Base-by-base conservation (phyloP, 1,284 basidiomycete species). In the Leccinum cinnamomeum region DNA sequence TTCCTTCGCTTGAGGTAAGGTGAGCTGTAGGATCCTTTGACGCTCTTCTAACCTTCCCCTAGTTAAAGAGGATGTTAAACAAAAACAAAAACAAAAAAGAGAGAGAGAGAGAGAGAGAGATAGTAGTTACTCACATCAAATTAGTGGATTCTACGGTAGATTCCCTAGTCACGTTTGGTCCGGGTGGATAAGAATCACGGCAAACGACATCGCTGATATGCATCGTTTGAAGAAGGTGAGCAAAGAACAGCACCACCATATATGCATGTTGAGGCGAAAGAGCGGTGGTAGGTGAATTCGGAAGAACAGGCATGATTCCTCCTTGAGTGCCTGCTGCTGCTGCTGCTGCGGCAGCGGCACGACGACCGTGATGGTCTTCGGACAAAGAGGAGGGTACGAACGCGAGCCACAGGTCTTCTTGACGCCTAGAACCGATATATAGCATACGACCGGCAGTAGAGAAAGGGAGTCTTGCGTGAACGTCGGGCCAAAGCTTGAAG, bases 371-470 rank as follows among this genome's bases (percentile, higher is more conserved):
- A 12, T 23, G 48, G 48, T 51, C 48, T 2, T 30, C 30, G 28
- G 5, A 37, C 16, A 53, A 56, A 5, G 25, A 64, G 20, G 3
- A 53, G 0, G 65, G 65, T 1, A 58, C 11, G 3, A 66, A 60
- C 1, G 65, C 59, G 0, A 66, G 3, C 65, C 65, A 66, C 2
- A 66, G 7, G 0, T 67, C 51, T 2, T 66, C 62, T 2, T 66
- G 62, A 1, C 14, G 25, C 1, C 39, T 5, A 10, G 53, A 54
- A 3, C 65, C 59, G 0, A 66, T 2, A 14, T 60, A 61, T 1
- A 67, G 6, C 61, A 66, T 66, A 0, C 54, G 16, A 0, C 65
- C 59, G 0, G 55, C 41, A 1, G 62, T 59, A 3, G 53, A 56
- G 11, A 65, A 65, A 0, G 64, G 65, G 2, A 66, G 56, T 1